Evolutionary conservation across 768 basidiomycete species (phyloP).

Genomic region (Termitomyces sp.): DNA sequence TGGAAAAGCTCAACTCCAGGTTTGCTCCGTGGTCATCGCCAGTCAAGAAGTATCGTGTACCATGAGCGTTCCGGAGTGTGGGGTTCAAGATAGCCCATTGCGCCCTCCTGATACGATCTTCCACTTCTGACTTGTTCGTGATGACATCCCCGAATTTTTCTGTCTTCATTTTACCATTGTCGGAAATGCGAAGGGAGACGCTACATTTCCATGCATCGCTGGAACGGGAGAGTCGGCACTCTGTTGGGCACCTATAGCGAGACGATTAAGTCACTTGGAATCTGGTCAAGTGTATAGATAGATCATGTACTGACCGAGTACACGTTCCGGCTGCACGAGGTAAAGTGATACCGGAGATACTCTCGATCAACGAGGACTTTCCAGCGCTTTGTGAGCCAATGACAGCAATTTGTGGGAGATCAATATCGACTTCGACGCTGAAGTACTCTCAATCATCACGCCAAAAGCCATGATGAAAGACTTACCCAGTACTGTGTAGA

Average conservation of each 20-base stretch:
- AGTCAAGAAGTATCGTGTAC: slow-evolving; percentile 30
- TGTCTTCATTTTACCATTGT: slow-evolving; percentile 31
- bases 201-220: slow-evolving; percentile 42
- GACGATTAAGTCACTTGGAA: not conserved
- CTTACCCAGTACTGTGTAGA: slow-evolving; percentile 51
- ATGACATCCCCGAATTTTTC: slow-evolving; percentile 46
- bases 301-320: slow-evolving; percentile 44
- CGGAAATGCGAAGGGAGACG: slow-evolving; percentile 43
- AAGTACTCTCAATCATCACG: not conserved
- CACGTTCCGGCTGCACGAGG: slow-evolving; percentile 74
- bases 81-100: slow-evolving; percentile 67
- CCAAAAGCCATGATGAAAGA: not conserved
- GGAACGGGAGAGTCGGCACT: slow-evolving; percentile 45
- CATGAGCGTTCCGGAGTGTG: slow-evolving; percentile 14
- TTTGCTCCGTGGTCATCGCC: slow-evolving; percentile 25
- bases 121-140: slow-evolving; percentile 45
- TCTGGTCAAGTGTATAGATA: not conserved
- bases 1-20: slow-evolving; percentile 39
- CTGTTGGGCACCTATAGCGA: slow-evolving; percentile 46
- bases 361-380: slow-evolving; percentile 74
- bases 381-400: slow-evolving; percentile 72
- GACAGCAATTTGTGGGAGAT: slow-evolving; percentile 70
- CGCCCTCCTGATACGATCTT: slow-evolving; percentile 62
- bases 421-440: slow-evolving; percentile 69
- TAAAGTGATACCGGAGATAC: slow-evolving; percentile 67